Evolutionary conservation across 2,329 filamentous ascomycete species (phyloP), one percentile per base, ranked within the genome.

Genomic region (Cytospora piceicola): DNA sequence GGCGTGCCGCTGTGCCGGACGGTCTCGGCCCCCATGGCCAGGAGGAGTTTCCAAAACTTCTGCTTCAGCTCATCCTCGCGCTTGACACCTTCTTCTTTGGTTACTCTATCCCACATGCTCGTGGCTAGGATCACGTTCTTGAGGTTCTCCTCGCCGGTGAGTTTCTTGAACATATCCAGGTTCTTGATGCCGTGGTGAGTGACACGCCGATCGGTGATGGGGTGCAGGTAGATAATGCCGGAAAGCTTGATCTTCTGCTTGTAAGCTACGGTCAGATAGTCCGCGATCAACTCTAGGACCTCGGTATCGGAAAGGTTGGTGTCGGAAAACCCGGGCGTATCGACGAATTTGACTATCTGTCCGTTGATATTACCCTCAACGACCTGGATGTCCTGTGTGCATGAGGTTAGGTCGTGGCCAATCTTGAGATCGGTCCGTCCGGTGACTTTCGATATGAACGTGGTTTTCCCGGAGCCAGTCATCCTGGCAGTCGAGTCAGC

Each of bases 301-400:
- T 83, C 80, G 8, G 77, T 74, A 63, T 83, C 81, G 6, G 76
- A 75, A 24, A 76, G 69, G 55, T 73, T 70, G 0, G 79, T 82
- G 62, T 83, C 81, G 34, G 81, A 76, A 67, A 83, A 83, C 0
- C 81, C 81, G 0, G 81, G 81, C 0, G 81, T 83, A 67, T 83
- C 81, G 65, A 82, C 75, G 17, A 78, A 73, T 39, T 70, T 70
- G 32, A 76, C 72, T 15, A 67, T 71, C 22, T 69, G 71, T 20
- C 71, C 73, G 32, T 71, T 69, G 39, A 75, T 70, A 42, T 71
- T 70, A 24, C 71, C 72, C 63, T 73, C 71, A 39, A 75, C 65
- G 32, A 75, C 68, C 36, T 72, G 66, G 36, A 76, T 72, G 22
- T 75, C 72, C 24, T 69, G 70, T 3, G 75, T 76, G 66, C 74